Base-by-base conservation (phyloP, 306 rosid species). In the Vigna trinervia region DNA sequence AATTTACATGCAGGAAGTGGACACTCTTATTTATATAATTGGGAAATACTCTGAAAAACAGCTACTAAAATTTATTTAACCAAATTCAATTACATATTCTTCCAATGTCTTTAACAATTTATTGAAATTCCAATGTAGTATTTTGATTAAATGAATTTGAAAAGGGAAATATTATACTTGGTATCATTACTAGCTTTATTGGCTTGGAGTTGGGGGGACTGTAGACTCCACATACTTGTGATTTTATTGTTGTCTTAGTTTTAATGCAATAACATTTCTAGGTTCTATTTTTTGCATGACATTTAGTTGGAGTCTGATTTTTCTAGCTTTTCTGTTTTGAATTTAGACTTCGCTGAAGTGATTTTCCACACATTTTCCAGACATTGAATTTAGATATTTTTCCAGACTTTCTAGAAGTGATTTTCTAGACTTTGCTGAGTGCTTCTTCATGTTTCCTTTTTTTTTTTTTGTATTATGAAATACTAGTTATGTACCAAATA, bases 111-210 rank as follows among this genome's bases (percentile, higher is more conserved):
- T 30, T 56, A 11, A 10, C 62, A 11, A 3, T 57, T 23, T 5
- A 65, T 38, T 64, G 51, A 71, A 71, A 59, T 36, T 76, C 38
- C 41, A 22, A 53, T 36, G 0, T 28, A 45, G 64, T 47, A 8
- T 60, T 26, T 56, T 45, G 41, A 4, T 78, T 58, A 52, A 19
- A 46, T 63, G 62, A 10, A 72, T 76, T 39, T 82, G 45, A 67
- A 53, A 62, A 71, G 19, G 26, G 36, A 13, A 48, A 48, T 47
- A 58, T 43, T 53, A 23, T 79, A 41, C 72, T 75, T 75, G 47
- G 3, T 38, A n/a, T 62, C 43, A n/a, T 34, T 54, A 46, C 54
- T 54, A 72, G 62, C 30, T 80, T 71, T 39, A 67, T 23, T 65
- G 74, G 77, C 74, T 61, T 43, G 45, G 61, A 11, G 12, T 41